These are phyloP conservation scores for Barnettozyma siamensis DNA, from an alignment of 805 yeast species.

Conservation along the genomic window DNA sequence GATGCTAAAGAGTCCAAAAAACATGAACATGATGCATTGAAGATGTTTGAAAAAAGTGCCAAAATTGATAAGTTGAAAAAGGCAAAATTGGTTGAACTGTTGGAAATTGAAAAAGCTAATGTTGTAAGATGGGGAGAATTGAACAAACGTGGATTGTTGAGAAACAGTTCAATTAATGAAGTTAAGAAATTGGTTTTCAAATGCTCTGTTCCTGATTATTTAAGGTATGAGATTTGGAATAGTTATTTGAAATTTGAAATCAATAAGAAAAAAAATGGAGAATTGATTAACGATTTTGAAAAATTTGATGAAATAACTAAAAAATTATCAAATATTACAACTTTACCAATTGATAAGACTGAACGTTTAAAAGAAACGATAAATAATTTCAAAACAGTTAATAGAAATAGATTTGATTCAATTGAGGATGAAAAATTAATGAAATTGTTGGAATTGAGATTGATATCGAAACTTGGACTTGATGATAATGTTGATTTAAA, in stretches of 20 bases:
- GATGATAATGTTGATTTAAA: slow-evolving; percentile 29
- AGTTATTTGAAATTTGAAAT: slow-evolving; percentile 8
- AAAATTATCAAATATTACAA: slow-evolving; percentile 6
- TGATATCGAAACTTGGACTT: slow-evolving; percentile 32
- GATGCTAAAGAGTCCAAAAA: slow-evolving; percentile 43
- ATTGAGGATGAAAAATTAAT: slow-evolving; percentile 20
- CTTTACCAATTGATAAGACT: slow-evolving; percentile 20
- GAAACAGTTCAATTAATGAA: slow-evolving; percentile 14
- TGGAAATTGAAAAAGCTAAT: slow-evolving; percentile 12
- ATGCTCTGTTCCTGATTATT: slow-evolving; percentile 19
- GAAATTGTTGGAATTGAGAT: slow-evolving; percentile 28
- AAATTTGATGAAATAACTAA: slow-evolving; percentile 31
- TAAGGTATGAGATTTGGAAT: slow-evolving; percentile 20
- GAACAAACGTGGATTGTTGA: slow-evolving; percentile 10
- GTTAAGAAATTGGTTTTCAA: slow-evolving; percentile 20
- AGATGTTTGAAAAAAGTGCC: slow-evolving; percentile 28
- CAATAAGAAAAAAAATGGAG: slow-evolving; percentile 10
- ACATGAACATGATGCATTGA: slow-evolving; percentile 50
- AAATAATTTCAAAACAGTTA: slow-evolving; percentile 12
- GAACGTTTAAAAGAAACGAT: slow-evolving; percentile 17
- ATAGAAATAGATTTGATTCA: slow-evolving; percentile 12
- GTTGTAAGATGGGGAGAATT: slow-evolving; percentile 20
- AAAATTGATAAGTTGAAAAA: slow-evolving; percentile 15
- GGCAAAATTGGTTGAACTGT: slow-evolving; percentile 1
- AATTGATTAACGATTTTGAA: slow-evolving; percentile 23